Evolutionary conservation across 768 basidiomycete species (phyloP).

Genomic region (Cystofilobasidium ferigula): DNA sequence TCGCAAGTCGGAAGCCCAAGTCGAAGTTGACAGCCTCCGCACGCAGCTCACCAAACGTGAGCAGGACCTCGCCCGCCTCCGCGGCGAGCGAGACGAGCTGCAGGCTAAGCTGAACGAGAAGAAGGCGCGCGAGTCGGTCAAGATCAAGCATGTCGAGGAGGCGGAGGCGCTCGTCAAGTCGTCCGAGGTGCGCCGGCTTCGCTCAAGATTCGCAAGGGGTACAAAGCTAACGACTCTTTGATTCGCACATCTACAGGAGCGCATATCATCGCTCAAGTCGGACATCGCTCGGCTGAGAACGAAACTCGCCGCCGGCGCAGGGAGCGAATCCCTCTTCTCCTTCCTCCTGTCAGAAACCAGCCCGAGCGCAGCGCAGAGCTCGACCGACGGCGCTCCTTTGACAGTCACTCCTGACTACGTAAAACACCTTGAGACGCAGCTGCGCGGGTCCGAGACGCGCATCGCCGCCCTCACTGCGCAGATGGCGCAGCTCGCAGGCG

Average conservation of each 20-base stretch:
- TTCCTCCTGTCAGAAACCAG: constrained; percentile 58
- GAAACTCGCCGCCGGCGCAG: constrained; percentile 62
- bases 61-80: constrained; percentile 38
- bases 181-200: constrained; percentile 45
- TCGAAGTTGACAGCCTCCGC: constrained; percentile 44
- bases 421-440: constrained; percentile 49
- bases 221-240: no score
- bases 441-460: constrained; percentile 33
- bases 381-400: no score
- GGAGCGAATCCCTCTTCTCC: constrained; percentile 54
- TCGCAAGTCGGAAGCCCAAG: constrained; percentile 29
- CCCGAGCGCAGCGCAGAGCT: constrained; percentile 37
- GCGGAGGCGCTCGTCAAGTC: constrained; percentile 55
- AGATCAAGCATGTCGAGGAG: constrained; percentile 52
- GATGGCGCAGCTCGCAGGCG: constrained; percentile 8
- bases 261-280: constrained; percentile 57
- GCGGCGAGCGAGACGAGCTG: constrained; percentile 45
- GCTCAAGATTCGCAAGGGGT: no score
- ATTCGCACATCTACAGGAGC: constrained; percentile 56
- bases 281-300: constrained; percentile 65
- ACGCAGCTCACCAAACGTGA: constrained; percentile 34
- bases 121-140: constrained; percentile 53
- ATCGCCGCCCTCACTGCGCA: constrained; percentile 29
- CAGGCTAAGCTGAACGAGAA: constrained; percentile 54
- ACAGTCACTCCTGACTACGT: constrained; percentile 36